phyloP scores from a whole-genome alignment of 495 filamentous ascomycete genomes.

The Glarea lozoyensis region DNA sequence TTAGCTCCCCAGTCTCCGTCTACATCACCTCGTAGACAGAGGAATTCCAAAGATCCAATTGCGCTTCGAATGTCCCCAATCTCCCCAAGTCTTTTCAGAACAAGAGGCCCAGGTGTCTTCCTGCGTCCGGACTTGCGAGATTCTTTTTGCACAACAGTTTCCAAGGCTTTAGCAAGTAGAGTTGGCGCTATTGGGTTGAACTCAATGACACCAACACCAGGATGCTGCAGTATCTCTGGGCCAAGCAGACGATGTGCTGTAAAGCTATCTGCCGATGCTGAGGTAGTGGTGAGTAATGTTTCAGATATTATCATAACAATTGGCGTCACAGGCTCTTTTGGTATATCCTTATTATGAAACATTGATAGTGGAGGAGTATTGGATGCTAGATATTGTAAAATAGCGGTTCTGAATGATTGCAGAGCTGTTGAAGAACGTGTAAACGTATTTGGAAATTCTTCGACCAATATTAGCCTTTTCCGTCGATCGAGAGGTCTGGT shows the following conservation, averaged over 20 bases:
- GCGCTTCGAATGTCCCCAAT: slow-evolving; percentile 90
- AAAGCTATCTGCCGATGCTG: slow-evolving; percentile 73
- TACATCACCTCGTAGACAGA: slow-evolving; percentile 67
- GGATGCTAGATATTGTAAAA: slow-evolving; percentile 64
- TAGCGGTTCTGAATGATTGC: slow-evolving; percentile 61
- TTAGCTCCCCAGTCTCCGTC: slow-evolving; percentile 60
- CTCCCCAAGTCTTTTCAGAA: slow-evolving; percentile 67
- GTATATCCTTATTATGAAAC: slow-evolving; percentile 16
- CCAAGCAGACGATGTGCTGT: slow-evolving; percentile 85
- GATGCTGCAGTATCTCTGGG: slow-evolving; percentile 70
- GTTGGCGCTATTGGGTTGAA: slow-evolving; percentile 91
- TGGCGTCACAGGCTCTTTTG: slow-evolving; percentile 46
- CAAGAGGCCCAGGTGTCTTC: slow-evolving; percentile 56
- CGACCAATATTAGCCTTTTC: slow-evolving; percentile 66
- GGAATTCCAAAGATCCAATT: slow-evolving; percentile 79
- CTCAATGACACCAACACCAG: slow-evolving; percentile 65
- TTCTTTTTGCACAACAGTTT: slow-evolving; percentile 71
- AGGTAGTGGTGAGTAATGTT: slow-evolving; percentile 65
- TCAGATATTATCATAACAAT: slow-evolving; percentile 89
- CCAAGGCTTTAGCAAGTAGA: slow-evolving; percentile 73
- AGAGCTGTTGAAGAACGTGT: slow-evolving; percentile 56
- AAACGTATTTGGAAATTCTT: slow-evolving; percentile 89
- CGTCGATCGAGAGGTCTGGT: slow-evolving; percentile 18
- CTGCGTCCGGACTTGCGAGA: slow-evolving; percentile 58
- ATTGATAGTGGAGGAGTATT: slow-evolving; percentile 36